Base-by-base conservation (phyloP, 192 early-diverging fungal species). In the Coemansia sp. region DNA sequence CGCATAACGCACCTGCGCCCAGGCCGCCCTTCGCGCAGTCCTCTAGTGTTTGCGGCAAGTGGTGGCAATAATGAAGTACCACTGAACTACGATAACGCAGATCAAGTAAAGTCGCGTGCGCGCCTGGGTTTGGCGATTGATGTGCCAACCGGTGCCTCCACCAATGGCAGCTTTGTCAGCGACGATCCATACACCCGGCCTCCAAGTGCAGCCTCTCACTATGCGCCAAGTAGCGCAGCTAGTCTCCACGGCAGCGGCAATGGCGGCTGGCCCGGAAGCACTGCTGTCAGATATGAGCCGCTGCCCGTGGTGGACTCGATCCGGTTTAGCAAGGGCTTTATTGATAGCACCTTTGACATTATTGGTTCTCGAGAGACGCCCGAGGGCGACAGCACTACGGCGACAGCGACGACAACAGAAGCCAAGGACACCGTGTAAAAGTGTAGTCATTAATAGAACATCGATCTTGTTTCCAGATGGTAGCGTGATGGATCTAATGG, bases 301-400 rank as follows among this genome's bases (percentile, higher is more conserved):
- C 45, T 82, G 51, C 80, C 80, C 31, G 46, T 69, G 3, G 72
- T 82, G 11, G 71, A 77, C 44, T 64, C 74, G 17, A 77, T 74
- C 13, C 80, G 80, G 10, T 82, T 82, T 60, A 82, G 80, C 74
- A 76, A 76, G 34, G 80, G 80, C 6, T 82, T 82, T 60, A 71
- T 82, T 31, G 75, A 77, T 46, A 64, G 68, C 1, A 64, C 75
- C 6, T 74, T 82, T 34, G 65, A 70, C 19, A 46, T 67, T 32
- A 39, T 77, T 19, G 63, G 56, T 32, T 56, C 56, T 15, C 59
- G 53, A 11, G 61, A 67, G 32, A 19, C 19, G 29, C 29, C 29
- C 7, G 55, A 58, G 17, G 15, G 29, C 7, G 29, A 31, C 29
- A n/a, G 15, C 55, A 34, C 29, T 32, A 10, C 50, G 22, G 50